Base-by-base conservation (phyloP, 1,284 basidiomycete species). In the Ganoderma lingzhi region DNA sequence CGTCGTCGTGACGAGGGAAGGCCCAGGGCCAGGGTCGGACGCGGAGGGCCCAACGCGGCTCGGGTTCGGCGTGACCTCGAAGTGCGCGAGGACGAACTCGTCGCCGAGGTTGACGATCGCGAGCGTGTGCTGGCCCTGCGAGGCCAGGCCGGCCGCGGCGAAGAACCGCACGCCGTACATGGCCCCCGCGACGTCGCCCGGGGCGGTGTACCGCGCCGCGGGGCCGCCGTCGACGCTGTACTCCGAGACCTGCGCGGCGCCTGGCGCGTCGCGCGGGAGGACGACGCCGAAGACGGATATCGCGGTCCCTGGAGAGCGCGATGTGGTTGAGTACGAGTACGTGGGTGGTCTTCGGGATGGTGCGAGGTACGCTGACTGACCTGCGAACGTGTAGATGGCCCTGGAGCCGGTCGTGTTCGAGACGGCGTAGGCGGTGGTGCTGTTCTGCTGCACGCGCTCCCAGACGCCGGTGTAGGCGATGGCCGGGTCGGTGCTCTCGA, bases 71-170 rank as follows among this genome's bases (percentile, higher is more conserved):
- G 53, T 32, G 15, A 56, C 53, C 30, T 56, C 53, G 30, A 56
- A 14, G 14, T 32, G 53, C 30, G 1, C 53, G 53, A 56, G 8
- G 10, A 56, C 17, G 30, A 56, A 56, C 30, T 56, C 53, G 30
- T 56, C 53, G 8, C 53, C 53, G 53, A 30, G 30, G 30, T 56
- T 56, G 53, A 56, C 14, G 53, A 56, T 56, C 30, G 53, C 35
- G 30, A 56, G 30, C 12, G 53, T 56, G 14, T 56, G 53, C 30
- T 56, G 53, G 15, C 53, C 53, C 28, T 56, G 14, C 10, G 5
- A 14, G 15, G 28, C 9, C 2, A 5, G 14, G 23, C 30, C 15
- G 5, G 53, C 19, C 15, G 14, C 14, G 53, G 14, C 17, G 53
- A 17, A 56, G 15, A 56, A 56, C 32, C 17, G 53, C 15, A 32